phyloP scores from a whole-genome alignment of 306 rosid species.

The Vachellia pachyceras region DNA sequence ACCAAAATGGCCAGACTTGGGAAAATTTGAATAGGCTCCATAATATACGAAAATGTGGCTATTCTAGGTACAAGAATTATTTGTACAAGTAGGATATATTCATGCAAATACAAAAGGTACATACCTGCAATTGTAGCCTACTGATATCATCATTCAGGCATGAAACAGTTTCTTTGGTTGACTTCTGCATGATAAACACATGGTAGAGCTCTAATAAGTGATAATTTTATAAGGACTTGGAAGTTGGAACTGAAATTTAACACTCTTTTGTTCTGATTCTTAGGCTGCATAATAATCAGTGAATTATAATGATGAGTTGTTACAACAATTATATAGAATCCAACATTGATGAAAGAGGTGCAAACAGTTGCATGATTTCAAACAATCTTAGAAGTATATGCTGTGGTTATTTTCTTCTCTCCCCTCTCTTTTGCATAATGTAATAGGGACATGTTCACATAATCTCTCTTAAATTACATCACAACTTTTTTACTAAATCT shows the following conservation, averaged over 20 bases:
- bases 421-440: background rate
- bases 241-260: constrained; percentile 17
- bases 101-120: constrained; percentile 36
- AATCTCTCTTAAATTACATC: background rate
- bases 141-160: constrained; percentile 53
- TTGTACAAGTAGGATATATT: background rate
- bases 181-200: constrained; percentile 60
- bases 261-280: constrained; percentile 1
- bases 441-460: background rate
- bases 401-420: background rate
- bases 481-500: background rate
- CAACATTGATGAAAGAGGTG: background rate
- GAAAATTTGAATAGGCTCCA: constrained; percentile 13
- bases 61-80: background rate
- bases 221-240: constrained; percentile 26
- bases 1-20: background rate
- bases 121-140: constrained; percentile 70
- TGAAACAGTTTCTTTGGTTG: constrained; percentile 50
- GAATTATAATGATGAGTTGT: constrained; percentile 15
- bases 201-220: constrained; percentile 36
- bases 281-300: constrained; percentile 11
- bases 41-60: background rate
- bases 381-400: background rate
- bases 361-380: background rate
- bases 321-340: constrained; percentile 17